Conservation (phyloP, 768 basidiomycete species). For the Lanmaoa pseudosensibilis region DNA sequence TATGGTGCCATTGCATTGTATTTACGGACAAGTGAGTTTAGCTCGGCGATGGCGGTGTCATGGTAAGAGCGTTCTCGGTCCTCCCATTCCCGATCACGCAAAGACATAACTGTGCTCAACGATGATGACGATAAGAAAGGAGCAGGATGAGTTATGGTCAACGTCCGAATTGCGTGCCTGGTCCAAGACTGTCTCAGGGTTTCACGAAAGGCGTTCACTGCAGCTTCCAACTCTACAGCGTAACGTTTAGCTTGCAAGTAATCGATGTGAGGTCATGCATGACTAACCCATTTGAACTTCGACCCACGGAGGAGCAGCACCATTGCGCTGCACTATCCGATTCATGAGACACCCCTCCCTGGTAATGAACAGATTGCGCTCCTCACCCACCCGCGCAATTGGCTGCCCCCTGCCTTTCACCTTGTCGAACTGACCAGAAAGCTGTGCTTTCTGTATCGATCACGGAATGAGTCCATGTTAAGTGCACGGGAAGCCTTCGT, state of each 20-base stretch:
- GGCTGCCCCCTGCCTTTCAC: constrained; percentile 68
- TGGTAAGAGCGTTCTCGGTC: constrained; percentile 66
- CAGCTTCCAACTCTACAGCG: constrained; percentile 60
- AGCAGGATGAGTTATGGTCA: constrained; percentile 47
- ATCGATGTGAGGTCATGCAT: neutral
- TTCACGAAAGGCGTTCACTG: constrained; percentile 60
- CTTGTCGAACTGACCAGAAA: constrained; percentile 68
- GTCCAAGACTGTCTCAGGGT: constrained; percentile 68
- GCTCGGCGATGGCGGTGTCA: constrained; percentile 61
- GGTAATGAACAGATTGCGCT: constrained; percentile 64
- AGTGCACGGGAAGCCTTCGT: constrained; percentile 8
- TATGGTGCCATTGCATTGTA: constrained; percentile 83
- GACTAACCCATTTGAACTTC: constrained; percentile 71
- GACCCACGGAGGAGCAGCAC: constrained; percentile 85
- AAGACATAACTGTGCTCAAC: constrained; percentile 37
- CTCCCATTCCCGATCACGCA: constrained; percentile 73
- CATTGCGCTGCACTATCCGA: constrained; percentile 77
- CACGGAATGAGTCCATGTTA: neutral
- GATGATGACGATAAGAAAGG: constrained; percentile 39
- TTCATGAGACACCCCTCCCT: constrained; percentile 85
- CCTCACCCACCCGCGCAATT: constrained; percentile 42
- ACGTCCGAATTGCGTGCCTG: constrained; percentile 67
- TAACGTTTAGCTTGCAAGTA: constrained; percentile 3
- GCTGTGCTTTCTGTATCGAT: constrained; percentile 53
- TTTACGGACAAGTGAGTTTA: constrained; percentile 74